Evolutionary conservation across 345 rosid genomes (phyloP), one percentile per base, ranked within the genome.

Genomic region (Citrus australasica): DNA sequence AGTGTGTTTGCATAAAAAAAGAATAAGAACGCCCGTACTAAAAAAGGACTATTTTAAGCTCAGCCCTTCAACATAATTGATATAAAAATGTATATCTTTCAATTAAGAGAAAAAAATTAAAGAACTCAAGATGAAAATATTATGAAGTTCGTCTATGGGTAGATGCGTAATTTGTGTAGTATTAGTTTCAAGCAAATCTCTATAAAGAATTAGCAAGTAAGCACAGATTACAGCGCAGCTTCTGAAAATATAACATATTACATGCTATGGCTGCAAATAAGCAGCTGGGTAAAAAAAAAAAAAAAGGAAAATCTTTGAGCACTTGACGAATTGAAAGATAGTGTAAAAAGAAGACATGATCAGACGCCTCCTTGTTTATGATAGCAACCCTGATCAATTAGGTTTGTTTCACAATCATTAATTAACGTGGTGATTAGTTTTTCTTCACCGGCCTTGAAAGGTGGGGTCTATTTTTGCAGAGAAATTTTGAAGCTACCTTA

Each of bases 291-390:
- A 71, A 61, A 61, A 17, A 13, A 14, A 35, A 35, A 5, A 5
- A 33, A 1, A 33, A 33, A 6, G 8, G 53, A 71, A 78, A 56
- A 73, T 58, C 82, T 67, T 79, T 67, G 13, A 62, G 74, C 55
- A 79, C 69, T 80, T 75, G 79, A 80, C 76, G 69, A 35, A n/a
- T 17, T 74, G 35, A 33, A 69, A 80, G 71, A 69, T 64, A 25
- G 27, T 71, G 22, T 19, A 42, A 42, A 51, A 64, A 55, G 72
- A 35, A 42, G 59, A 25, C 17, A 71, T 32, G n/a, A 65, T 16
- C 58, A 25, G 48, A 69, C 8, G 27, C 73, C 73, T 46, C 17
- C 1, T 22, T 21, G 11, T 19, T 55, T 17, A 55, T 55, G 60
- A 6, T 33, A 60, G 27, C 16, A 58, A 21, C 17, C 48, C 48